Conservation (phyloP, 768 basidiomycete species). For the Boletus vermiculosoides region DNA sequence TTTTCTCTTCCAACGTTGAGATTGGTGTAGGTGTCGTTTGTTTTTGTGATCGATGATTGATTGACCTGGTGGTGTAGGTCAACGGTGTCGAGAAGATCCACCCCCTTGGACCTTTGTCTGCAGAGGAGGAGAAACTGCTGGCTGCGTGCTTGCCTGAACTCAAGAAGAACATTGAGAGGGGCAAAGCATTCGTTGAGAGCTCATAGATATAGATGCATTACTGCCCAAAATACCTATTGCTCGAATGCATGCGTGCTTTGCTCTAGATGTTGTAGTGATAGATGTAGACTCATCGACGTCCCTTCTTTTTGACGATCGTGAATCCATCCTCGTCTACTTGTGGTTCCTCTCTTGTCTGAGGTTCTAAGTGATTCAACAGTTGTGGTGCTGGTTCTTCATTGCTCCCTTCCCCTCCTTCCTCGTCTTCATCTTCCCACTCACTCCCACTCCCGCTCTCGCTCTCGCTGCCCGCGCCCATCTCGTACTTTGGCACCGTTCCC, state of each 20-base stretch:
- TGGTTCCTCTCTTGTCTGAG: conserved; percentile 47
- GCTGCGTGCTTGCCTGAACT: conserved; percentile 88
- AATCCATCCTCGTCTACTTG: conserved; percentile 94
- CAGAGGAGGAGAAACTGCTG: conserved; percentile 83
- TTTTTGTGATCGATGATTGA: background rate
- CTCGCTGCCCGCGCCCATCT: conserved; percentile 37
- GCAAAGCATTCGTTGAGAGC: conserved; percentile 67
- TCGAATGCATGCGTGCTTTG: conserved; percentile 8
- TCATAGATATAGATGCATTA: conserved; percentile 26
- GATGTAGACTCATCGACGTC: conserved; percentile 35
- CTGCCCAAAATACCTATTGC: conserved; percentile 22
- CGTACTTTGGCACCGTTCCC: conserved; percentile 54
- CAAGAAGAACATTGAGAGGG: conserved; percentile 98
- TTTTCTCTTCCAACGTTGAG: conserved; percentile 93
- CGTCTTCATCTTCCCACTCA: conserved; percentile 43
- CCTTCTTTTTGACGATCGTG: conserved; percentile 67
- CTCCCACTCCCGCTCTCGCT: conserved; percentile 43
- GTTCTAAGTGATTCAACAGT: conserved; percentile 44
- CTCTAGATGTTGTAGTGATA: background rate
- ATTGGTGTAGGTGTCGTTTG: conserved; percentile 66
- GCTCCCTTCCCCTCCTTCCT: conserved; percentile 30
- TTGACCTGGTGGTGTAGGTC: conserved; percentile 39
- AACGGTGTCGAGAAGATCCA: conserved; percentile 94
- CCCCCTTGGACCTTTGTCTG: conserved; percentile 74
- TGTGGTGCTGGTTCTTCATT: conserved; percentile 56